phyloP scores from a whole-genome alignment of 2,329 filamentous ascomycete genomes.

The Trichoderma gracile region DNA sequence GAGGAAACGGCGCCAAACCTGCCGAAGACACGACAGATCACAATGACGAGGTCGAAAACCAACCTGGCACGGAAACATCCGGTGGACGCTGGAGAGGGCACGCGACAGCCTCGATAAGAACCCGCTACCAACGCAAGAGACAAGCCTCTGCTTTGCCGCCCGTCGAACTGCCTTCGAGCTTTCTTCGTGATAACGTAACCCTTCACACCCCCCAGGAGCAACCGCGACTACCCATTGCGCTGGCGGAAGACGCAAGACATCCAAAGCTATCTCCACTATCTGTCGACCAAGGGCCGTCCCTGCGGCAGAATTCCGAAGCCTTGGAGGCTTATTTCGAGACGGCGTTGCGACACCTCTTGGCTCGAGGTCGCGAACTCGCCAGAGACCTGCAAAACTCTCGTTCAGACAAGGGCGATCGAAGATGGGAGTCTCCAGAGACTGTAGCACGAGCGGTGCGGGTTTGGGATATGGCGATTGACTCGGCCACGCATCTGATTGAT shows the following conservation, averaged over 20 bases:
- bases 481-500: conserved; percentile 41
- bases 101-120: conserved; percentile 34
- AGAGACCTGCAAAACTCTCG: conserved; percentile 26
- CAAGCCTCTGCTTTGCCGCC: conserved; percentile 49
- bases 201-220: conserved; percentile 32
- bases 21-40: conserved; percentile 33
- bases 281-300: conserved; percentile 31
- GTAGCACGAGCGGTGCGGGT: conserved; percentile 32
- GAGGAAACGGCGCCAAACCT: conserved; percentile 34
- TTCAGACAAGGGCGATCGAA: conserved; percentile 9
- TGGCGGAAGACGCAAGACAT: conserved; percentile 38
- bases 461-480: conserved; percentile 43
- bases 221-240: conserved; percentile 37
- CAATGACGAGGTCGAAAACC: conserved; percentile 35
- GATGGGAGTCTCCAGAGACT: conserved; percentile 24
- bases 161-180: conserved; percentile 58
- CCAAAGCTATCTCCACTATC: conserved; percentile 38
- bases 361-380: conserved; percentile 29
- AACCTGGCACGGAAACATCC: conserved; percentile 34
- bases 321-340: conserved; percentile 39
- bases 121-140: conserved; percentile 38
- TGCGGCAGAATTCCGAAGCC: conserved; percentile 32
- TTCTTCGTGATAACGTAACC: conserved; percentile 54
- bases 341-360: conserved; percentile 31
- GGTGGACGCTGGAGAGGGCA: conserved; percentile 35